These are phyloP conservation scores for Oxytropis ochrocephala DNA, from an alignment of 306 rosid species.

Conservation along the genomic window DNA sequence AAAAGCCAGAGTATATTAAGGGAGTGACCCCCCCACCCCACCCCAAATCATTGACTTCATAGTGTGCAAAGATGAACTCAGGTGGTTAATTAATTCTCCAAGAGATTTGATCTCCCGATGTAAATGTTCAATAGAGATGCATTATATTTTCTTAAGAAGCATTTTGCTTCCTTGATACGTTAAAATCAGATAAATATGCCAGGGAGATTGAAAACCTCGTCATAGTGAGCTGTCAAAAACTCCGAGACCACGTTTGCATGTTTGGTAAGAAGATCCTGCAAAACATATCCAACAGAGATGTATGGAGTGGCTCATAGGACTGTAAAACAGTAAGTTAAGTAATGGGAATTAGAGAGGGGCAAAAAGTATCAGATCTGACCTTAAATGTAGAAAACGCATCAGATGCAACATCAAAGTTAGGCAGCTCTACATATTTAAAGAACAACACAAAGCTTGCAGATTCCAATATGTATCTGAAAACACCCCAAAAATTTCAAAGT, in stretches of 20 bases:
- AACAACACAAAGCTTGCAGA: slow-evolving; percentile 87
- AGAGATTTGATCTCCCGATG: slow-evolving; percentile 23
- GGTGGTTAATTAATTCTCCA: slow-evolving; percentile 15
- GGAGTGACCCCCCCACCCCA: slow-evolving; percentile 2
- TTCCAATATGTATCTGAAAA: slow-evolving; percentile 88
- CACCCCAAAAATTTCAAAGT: slow-evolving; percentile 27
- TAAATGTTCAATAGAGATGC: slow-evolving; percentile 17
- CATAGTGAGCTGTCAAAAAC: slow-evolving; percentile 69
- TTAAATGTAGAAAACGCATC: slow-evolving; percentile 96
- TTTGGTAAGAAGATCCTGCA: slow-evolving; percentile 87
- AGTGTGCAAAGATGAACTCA: slow-evolving; percentile 19
- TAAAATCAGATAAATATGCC: slow-evolving; percentile 22
- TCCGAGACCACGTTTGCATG: slow-evolving; percentile 66
- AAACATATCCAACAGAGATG: slow-evolving; percentile 22
- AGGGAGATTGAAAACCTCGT: slow-evolving; percentile 53
- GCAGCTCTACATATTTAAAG: slow-evolving; percentile 88
- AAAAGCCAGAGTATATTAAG: slow-evolving; percentile 20
- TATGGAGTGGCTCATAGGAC: slow-evolving; percentile 5
- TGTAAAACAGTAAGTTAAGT: slow-evolving; percentile 14
- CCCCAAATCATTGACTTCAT: slow-evolving; percentile 20
- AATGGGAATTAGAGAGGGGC: background rate
- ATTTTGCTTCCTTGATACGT: slow-evolving; percentile 16
- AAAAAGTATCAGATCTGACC: slow-evolving; percentile 42
- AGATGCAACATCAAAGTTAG: slow-evolving; percentile 86
- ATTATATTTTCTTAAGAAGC: slow-evolving; percentile 16